phyloP scores from a whole-genome alignment of 352 stramenopile species.

The Phytophthora meadii region DNA sequence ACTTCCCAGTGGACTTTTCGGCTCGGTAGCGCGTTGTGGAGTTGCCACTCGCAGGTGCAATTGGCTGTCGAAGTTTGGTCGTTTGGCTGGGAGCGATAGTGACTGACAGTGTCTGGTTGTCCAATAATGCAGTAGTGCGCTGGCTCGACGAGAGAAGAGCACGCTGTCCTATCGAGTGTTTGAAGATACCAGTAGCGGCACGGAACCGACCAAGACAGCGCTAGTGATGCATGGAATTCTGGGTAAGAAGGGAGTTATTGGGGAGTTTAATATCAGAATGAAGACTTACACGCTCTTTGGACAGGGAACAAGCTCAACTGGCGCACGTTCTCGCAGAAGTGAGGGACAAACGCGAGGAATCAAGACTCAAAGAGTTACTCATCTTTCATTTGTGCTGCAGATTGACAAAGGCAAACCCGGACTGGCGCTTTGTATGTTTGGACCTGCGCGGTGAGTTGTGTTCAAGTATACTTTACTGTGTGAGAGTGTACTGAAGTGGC shows the following conservation, averaged over 20 bases:
- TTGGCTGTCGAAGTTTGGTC: not conserved
- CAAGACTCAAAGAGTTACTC: not conserved
- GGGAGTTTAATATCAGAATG: not conserved
- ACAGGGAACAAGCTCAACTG: constrained; percentile 88
- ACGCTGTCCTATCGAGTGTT: constrained; percentile 73
- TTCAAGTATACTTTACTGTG: not conserved
- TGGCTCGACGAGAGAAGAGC: constrained; percentile 46
- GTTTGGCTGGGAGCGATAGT: not conserved
- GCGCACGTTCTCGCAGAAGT: constrained; percentile 83
- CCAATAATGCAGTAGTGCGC: constrained; percentile 12
- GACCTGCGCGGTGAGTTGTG: constrained; percentile 65
- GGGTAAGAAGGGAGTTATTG: constrained; percentile 37
- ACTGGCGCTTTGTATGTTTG: constrained; percentile 73
- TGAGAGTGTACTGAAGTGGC: constrained; percentile 2
- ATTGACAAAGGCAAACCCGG: constrained; percentile 63
- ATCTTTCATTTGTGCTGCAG: constrained; percentile 30
- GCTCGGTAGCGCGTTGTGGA: constrained; percentile 14
- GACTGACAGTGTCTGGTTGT: not conserved
- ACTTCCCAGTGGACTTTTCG: constrained; percentile 22
- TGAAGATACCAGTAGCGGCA: constrained; percentile 45
- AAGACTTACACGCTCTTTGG: constrained; percentile 3
- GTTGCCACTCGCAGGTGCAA: constrained; percentile 31
- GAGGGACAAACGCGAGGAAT: constrained; percentile 1
- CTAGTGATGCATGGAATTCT: constrained; percentile 86
- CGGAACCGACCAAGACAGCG: constrained; percentile 64